Base-by-base conservation (phyloP, 129 eudicot genomes). In the Silybum marianum region DNA sequence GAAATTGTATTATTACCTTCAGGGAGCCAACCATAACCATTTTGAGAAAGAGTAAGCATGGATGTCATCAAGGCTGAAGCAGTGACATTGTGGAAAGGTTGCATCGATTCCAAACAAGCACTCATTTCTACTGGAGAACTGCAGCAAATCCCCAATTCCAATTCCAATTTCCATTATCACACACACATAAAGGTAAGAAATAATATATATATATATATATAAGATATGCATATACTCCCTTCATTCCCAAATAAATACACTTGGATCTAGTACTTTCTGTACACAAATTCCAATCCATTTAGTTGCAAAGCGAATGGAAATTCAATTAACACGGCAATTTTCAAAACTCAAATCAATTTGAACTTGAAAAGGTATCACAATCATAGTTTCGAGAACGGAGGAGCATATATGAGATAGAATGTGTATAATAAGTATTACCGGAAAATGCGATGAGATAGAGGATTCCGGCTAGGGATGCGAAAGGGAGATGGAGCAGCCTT, bases 61-160 rank as follows among this genome's bases (percentile, higher is more conserved):
- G 97, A 95, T 12, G 98, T 95, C 98, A 95, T 95, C 88, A 95
- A 89, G 4, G 98, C 96, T 1, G 98, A 95, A 25, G 98, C 96
- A 30, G 98, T 95, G 1, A 91, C 97, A 0, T 91, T 90, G 85
- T 92, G 98, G 80, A 84, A 89, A 21, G 98, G 98, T 81, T 89
- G 97, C 94, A 95, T 19, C 39, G 98, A 90, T 72, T 84, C 92
- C 86, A 89, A 21, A 79, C 94, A 89, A 58, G 89, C 93, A 79
- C 97, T 88, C 96, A 92, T 40, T 80, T 95, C 98, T 40, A 70
- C 90, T 0, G 97, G 98, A 78, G 87, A 86, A 58, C 98, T 95
- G 74, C 74, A 80, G 51, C 39, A 68, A 26, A 72, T 74, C 40
- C 22, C 54, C 19, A 81, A 46, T 30, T 44, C 19, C 30, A 63